Evolutionary conservation across 495 filamentous ascomycete genomes (phyloP).

Genomic region (Cercophora newfieldiana): DNA sequence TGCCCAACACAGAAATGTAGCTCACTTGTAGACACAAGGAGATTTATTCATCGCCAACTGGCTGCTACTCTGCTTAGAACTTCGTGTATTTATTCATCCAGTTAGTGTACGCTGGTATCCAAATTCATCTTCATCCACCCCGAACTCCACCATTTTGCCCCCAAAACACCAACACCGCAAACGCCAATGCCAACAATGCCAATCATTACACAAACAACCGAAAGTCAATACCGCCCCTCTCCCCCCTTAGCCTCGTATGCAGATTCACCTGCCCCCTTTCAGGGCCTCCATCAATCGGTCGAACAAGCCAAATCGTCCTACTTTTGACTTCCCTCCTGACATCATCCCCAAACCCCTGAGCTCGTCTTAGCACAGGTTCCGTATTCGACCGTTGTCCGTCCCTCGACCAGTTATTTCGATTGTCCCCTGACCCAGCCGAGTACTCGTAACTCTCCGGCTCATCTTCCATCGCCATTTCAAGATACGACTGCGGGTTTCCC

Average conservation of each 20-base stretch:
- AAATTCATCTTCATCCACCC: too few species aligned
- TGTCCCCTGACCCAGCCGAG: neutral
- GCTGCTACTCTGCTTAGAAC: too few species aligned
- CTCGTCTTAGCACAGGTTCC: slow-evolving; percentile 7
- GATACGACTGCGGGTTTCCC: slow-evolving; percentile 33
- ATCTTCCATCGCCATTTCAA: slow-evolving; percentile 30
- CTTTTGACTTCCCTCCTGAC: slow-evolving; percentile 6
- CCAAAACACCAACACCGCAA: too few species aligned
- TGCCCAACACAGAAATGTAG: too few species aligned
- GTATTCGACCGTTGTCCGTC: slow-evolving; percentile 6
- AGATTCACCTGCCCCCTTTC: slow-evolving; percentile 25
- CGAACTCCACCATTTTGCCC: too few species aligned
- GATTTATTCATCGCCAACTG: too few species aligned
- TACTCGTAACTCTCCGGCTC: slow-evolving; percentile 4
- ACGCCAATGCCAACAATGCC: neutral
- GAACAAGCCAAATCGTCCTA: slow-evolving; percentile 34
- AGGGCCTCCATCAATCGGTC: slow-evolving; percentile 26
- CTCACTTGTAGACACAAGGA: too few species aligned
- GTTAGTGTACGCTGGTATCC: too few species aligned
- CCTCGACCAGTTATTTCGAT: neutral
- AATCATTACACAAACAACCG: slow-evolving; percentile 9
- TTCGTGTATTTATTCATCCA: too few species aligned
- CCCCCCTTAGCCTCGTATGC: slow-evolving; percentile 25
- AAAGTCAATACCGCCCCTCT: slow-evolving; percentile 9
- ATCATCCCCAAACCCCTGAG: neutral